These are phyloP conservation scores for Fusarium musae DNA, from an alignment of 2,329 filamentous ascomycete genomes.

Conservation along the genomic window DNA sequence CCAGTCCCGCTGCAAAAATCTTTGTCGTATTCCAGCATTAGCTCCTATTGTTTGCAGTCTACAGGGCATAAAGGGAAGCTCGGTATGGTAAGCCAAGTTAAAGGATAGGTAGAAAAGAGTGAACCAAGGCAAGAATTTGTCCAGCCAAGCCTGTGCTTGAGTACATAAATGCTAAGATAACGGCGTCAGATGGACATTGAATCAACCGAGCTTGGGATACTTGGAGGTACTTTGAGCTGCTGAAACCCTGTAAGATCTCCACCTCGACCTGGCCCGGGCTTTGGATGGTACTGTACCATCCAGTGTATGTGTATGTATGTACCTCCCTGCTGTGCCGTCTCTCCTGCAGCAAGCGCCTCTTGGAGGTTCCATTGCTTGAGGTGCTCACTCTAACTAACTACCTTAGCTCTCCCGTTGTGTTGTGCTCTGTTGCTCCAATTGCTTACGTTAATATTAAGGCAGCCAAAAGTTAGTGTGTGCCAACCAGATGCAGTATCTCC, in stretches of 20 bases:
- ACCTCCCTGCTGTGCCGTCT: slow-evolving; percentile 23
- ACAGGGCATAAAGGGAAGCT: background rate
- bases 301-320: background rate
- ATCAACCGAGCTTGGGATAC: slow-evolving; percentile 14
- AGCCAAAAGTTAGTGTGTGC: background rate
- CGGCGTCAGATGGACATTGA: slow-evolving; percentile 1
- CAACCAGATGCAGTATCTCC: slow-evolving; percentile 22
- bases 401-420: slow-evolving; percentile 1
- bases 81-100: background rate
- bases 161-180: slow-evolving; percentile 5
- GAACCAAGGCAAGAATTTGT: background rate
- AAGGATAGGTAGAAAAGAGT: background rate
- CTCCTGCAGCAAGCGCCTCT: slow-evolving; percentile 12
- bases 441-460: slow-evolving; percentile 1
- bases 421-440: slow-evolving; percentile 7
- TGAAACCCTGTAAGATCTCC: slow-evolving; percentile 2
- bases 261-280: slow-evolving; percentile 25
- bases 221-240: slow-evolving; percentile 12
- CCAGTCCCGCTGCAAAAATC: background rate
- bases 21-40: background rate
- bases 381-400: background rate
- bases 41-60: background rate
- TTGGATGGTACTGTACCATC: slow-evolving; percentile 8
- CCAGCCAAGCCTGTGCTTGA: background rate
- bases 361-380: background rate